Conservation (phyloP, 78 protist species). For the Andalucia godoyi region DNA sequence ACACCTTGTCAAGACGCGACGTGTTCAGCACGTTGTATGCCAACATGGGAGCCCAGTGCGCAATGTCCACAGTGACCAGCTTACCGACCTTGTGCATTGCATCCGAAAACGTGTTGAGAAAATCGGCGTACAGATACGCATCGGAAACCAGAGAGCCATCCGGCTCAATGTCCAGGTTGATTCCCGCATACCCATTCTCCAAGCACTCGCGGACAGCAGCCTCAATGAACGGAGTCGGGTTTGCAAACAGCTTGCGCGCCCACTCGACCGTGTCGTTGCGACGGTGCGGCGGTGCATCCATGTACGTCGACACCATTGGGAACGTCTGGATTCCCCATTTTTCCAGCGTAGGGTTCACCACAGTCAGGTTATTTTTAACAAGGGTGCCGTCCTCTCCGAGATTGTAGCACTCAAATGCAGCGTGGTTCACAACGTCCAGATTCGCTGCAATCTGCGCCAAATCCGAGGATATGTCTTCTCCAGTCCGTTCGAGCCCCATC, state of each 20-base stretch:
- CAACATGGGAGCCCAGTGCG: constrained; percentile 28
- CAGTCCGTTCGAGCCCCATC: constrained; percentile 49
- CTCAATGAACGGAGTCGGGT: constrained; percentile 43
- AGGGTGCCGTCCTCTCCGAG: constrained; percentile 31
- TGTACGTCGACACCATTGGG: constrained; percentile 40
- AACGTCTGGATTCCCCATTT: constrained; percentile 13
- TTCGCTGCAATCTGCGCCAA: constrained; percentile 21
- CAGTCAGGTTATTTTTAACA: constrained; percentile 27
- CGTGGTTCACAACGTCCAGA: not conserved
- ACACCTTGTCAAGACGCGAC: constrained; percentile 23
- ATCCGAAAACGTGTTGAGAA: constrained; percentile 25
- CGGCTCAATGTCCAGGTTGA: constrained; percentile 45
- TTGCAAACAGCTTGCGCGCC: constrained; percentile 16
- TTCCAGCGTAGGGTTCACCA: constrained; percentile 10
- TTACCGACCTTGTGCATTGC: constrained; percentile 14
- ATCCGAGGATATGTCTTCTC: constrained; percentile 22
- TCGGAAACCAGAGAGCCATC: constrained; percentile 4
- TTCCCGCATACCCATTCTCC: constrained; percentile 37
- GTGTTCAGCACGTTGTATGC: constrained; percentile 13
- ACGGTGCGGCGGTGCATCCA: too few relatives aligned
- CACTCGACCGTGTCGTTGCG: constrained; percentile 25
- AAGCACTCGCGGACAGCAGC: constrained; percentile 10
- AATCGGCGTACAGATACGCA: constrained; percentile 18
- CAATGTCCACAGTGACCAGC: constrained; percentile 27
- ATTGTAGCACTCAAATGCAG: constrained; percentile 35